Base-by-base conservation (phyloP, 202 grass and related monocot species). In the Bolboschoenoplectus hybrid region DNA sequence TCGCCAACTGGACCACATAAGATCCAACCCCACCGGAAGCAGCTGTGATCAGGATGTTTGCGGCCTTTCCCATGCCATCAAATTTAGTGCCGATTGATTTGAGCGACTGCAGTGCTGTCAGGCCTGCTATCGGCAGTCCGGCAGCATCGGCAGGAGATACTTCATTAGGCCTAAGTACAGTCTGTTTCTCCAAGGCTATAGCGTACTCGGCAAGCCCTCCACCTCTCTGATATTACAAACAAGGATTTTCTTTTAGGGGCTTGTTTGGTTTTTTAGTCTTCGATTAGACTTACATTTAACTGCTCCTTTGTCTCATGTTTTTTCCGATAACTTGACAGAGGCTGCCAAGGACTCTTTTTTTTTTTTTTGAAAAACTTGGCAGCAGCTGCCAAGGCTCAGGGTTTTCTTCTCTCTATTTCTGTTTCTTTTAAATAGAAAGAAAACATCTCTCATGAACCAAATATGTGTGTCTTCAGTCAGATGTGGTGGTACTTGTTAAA, bases 11-110 rank as follows among this genome's bases (percentile, higher is more conserved):
- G 1, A 84, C 19, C 1, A 62, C 81, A 52, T 83, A 83, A 5
- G n/a, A 26, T 1, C 80, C 80, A 17, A 83, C 39, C 38, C 80
- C 80, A 50, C 80, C 80, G 1, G 80, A 83, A 14, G 80, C 80
- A 20, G 80, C 56, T 12, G 80, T 97, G 72, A 97, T 14, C 53
- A 97, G 64, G 11, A 97, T 85, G 2, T 92, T 97, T 19, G 82
- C 32, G 0, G 94, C 81, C 63, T 87, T 63, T 26, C 56, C 60
- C 1, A 60, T 83, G 19, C 57, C 38, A 46, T 83, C 60, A 46
- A 83, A 83, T 32, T 83, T 66, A 34, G 57, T 68, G 6, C 10
- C 57, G 0, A 83, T n/a, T 49, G 14, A 83, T 68, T 83, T 38
- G 43, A 83, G 81, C 10, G 81, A 9, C 20, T 68, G 38, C n/a